These are phyloP conservation scores for Aureobasidium sp. DNA, from an alignment of 2,329 filamentous ascomycete genomes.

Conservation along the genomic window DNA sequence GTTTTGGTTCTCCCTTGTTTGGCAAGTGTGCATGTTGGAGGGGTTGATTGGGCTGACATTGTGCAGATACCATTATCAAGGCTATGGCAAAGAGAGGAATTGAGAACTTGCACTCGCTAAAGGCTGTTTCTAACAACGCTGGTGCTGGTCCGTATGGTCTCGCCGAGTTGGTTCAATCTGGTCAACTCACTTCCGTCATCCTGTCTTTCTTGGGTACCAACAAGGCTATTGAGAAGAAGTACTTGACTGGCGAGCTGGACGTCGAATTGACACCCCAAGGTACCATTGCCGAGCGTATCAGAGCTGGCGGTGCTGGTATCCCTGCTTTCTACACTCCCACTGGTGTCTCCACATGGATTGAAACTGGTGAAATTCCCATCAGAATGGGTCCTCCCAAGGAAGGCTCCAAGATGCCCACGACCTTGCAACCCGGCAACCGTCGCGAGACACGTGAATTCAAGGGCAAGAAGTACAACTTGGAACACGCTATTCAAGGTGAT, in stretches of 20 bases:
- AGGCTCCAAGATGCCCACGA: constrained; percentile 38
- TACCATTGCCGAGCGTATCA: constrained; percentile 81
- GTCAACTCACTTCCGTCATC: constrained; percentile 88
- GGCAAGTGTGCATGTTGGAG: too few species aligned
- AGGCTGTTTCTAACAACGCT: constrained; percentile 90
- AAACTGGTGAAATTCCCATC: constrained; percentile 84
- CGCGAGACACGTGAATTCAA: constrained; percentile 89
- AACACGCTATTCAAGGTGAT: constrained; percentile 81
- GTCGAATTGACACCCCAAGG: constrained; percentile 89
- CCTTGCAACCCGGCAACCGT: constrained; percentile 67
- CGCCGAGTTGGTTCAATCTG: constrained; percentile 53
- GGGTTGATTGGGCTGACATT: too few species aligned
- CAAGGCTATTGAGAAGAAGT: constrained; percentile 87
- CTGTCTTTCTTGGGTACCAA: constrained; percentile 93
- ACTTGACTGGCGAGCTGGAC: constrained; percentile 77
- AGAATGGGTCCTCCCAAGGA: constrained; percentile 54
- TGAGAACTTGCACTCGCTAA: constrained; percentile 45
- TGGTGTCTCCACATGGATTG: constrained; percentile 52
- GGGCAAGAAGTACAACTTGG: constrained; percentile 83
- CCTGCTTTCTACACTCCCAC: constrained; percentile 86
- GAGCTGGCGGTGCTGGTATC: constrained; percentile 79
- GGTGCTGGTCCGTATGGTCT: constrained; percentile 64
- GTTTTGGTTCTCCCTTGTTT: not conserved
- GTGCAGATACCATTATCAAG: constrained; percentile 72
- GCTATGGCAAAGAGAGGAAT: constrained; percentile 55